Evolutionary conservation across 805 yeast genomes (phyloP), one percentile per base, ranked within the genome.

Genomic region (Pachysolen tannophilus): DNA sequence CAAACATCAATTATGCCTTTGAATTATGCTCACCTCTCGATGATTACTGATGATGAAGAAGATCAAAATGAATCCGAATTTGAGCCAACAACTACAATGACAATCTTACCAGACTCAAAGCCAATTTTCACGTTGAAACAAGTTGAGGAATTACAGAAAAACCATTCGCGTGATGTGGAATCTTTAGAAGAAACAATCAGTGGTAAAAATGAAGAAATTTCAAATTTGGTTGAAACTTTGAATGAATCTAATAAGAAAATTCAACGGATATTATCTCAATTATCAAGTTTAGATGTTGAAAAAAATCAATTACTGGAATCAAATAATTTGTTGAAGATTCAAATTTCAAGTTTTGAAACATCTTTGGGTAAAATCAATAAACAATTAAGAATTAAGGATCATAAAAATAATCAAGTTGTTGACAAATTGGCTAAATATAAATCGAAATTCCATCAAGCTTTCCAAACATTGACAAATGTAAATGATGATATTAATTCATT

Each of bases 131-230:
- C 39, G 4, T 24, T 41, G 14, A 41, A 35, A 20, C 43, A 55
- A 34, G 39, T 49, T 18, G 45, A 50, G 7, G 41, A 41, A 23
- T 42, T 52, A 29, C 47, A 48, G 32, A 16, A 38, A 3, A 39
- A 35, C 17, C 38, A 43, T 27, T 41, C 40, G n/a, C 29, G 32
- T 4, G 44, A 38, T 15, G 23, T 49, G 4, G 28, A 23, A 2
- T 28, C 35, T 3, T 29, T 50, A 26, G 38, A 35, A 19, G 19
- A 20, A 9, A 35, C 42, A 5, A 28, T 50, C 14, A 28, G 33
- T 11, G 33, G 33, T 6, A 47, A 48, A 30, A 40, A 38, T 17
- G 11, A 23, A 5, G 39, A 34, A 13, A 29, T 41, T 6, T 14
- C 23, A n/a, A 30, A 20, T 9, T 17, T 44, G 6, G 23, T 38